These are phyloP conservation scores for button mushroom (Agaricus bisporus) DNA, from an alignment of 768 basidiomycete genomes.

Conservation along the genomic window DNA sequence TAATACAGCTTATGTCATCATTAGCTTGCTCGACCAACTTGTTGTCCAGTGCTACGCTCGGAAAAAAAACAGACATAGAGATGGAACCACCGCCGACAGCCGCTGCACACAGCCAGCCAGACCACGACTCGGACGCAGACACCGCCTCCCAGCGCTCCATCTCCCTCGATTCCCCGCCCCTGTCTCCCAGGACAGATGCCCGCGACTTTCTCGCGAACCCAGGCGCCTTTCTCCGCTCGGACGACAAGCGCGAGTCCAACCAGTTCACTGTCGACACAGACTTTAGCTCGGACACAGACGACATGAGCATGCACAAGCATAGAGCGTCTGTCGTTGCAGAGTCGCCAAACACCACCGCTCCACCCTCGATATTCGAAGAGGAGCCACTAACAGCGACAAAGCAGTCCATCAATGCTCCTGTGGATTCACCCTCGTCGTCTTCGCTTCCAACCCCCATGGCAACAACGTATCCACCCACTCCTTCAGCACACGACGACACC, in stretches of 20 bases:
- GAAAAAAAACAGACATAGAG: constrained; percentile 14
- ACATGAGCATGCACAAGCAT: constrained; percentile 42
- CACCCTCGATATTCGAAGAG: constrained; percentile 41
- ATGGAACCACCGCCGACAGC: constrained; percentile 22
- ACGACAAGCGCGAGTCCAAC: constrained; percentile 9
- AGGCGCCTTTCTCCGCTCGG: constrained; percentile 1
- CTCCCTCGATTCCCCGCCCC: constrained; percentile 59
- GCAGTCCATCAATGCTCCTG: constrained; percentile 13
- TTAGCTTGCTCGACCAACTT: too few species aligned
- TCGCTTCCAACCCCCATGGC: constrained; percentile 21
- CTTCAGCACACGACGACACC: constrained; percentile 36
- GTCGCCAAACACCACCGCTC: constrained; percentile 46
- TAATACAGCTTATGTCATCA: too few species aligned
- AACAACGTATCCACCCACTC: constrained; percentile 57
- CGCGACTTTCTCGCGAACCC: constrained; percentile 7
- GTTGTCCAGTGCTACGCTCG: too few species aligned
- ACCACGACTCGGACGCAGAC: constrained; percentile 57
- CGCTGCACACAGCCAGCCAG: constrained; percentile 28
- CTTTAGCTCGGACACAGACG: constrained; percentile 47
- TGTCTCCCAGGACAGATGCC: constrained; percentile 29
- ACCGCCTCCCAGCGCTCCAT: constrained; percentile 79
- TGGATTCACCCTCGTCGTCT: background rate
- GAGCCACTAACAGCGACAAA: constrained; percentile 17
- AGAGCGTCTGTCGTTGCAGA: constrained; percentile 27
- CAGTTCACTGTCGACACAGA: constrained; percentile 48